Evolutionary conservation across 306 rosid species (phyloP).

Genomic region (Rubus idaeus): DNA sequence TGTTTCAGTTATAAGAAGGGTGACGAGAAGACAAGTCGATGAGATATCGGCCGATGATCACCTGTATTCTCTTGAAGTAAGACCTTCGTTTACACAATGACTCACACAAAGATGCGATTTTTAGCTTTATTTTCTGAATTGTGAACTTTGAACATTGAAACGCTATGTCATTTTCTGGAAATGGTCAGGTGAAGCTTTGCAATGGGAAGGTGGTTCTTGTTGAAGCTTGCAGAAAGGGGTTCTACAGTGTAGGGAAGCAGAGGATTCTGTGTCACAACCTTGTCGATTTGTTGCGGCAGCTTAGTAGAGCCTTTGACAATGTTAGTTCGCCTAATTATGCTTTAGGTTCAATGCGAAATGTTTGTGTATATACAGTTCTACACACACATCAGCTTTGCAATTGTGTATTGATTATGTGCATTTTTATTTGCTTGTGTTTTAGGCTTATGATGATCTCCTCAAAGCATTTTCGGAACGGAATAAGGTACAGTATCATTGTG

Average conservation of each 20-base stretch:
- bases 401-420: conserved; percentile 3
- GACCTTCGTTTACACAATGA: not conserved
- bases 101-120: not conserved
- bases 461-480: conserved; percentile 87
- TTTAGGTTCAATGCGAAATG: not conserved
- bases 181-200: conserved; percentile 76
- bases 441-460: conserved; percentile 85
- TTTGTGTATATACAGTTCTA: not conserved
- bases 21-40: conserved; percentile 52
- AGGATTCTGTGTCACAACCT: conserved; percentile 79
- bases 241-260: conserved; percentile 79
- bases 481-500: conserved; percentile 53
- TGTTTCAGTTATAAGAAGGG: conserved; percentile 69
- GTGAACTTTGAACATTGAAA: not conserved
- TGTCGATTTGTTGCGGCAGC: conserved; percentile 85
- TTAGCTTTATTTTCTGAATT: not conserved
- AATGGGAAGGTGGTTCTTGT: conserved; percentile 86
- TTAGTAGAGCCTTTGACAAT: conserved; percentile 86
- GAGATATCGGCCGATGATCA: conserved; percentile 65
- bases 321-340: conserved; percentile 37
- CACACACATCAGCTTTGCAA: not conserved
- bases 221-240: conserved; percentile 89
- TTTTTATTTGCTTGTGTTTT: conserved; percentile 32
- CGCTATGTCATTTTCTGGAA: conserved; percentile 6
- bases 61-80: conserved; percentile 85